These are phyloP conservation scores for Hemisphaericaspora nanyangensis DNA, from an alignment of 805 yeast genomes.

Conservation along the genomic window DNA sequence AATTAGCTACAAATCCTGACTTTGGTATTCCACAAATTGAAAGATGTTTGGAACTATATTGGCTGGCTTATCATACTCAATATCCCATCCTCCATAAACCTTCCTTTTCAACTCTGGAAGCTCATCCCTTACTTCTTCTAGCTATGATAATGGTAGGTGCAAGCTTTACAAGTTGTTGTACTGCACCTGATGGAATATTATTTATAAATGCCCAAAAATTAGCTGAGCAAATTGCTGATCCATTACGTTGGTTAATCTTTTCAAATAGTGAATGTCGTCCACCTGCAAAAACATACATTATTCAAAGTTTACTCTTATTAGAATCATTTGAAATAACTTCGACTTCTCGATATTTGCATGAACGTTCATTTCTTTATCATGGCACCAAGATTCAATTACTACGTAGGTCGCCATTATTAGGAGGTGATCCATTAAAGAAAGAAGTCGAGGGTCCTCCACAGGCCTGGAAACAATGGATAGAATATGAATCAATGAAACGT, in stretches of 20 bases:
- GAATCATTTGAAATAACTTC: constrained; percentile 74
- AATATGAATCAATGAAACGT: constrained; percentile 31
- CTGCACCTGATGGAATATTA: constrained; percentile 11
- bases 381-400: constrained; percentile 50
- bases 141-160: constrained; percentile 57
- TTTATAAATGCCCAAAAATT: constrained; percentile 23
- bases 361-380: constrained; percentile 78
- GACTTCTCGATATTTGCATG: constrained; percentile 62
- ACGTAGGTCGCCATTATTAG: constrained; percentile 26
- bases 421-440: constrained; percentile 37
- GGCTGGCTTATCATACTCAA: constrained; percentile 56
- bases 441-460: constrained; percentile 21
- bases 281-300: constrained; percentile 69
- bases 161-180: constrained; percentile 30
- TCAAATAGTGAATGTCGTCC: constrained; percentile 64
- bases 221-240: constrained; percentile 47
- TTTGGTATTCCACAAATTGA: constrained; percentile 15
- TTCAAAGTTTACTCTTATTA: constrained; percentile 64
- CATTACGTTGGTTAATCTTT: constrained; percentile 67
- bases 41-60: constrained; percentile 35
- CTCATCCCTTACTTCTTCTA: constrained; percentile 47
- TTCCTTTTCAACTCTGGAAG: constrained; percentile 44
- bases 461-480: constrained; percentile 33
- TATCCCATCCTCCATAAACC: constrained; percentile 59
- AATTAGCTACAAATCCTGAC: constrained; percentile 12